Conservation (phyloP, 176 grass and related monocot genomes). For the Triticum turgidum region DNA sequence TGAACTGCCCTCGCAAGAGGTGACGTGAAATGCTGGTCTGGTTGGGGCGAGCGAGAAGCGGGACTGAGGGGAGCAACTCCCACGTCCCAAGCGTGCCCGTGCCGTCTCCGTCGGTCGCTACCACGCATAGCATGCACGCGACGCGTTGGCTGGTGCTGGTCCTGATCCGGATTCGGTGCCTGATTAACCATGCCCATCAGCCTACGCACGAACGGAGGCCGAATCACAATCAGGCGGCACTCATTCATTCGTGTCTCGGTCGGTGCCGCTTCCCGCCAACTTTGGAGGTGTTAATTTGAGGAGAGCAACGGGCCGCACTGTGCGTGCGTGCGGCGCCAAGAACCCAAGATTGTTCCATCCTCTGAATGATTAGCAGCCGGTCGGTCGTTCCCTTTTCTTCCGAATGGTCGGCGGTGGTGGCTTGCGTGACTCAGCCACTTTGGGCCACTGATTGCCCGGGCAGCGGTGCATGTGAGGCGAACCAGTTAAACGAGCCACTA, state of each 20-base stretch:
- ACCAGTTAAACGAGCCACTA: neutral
- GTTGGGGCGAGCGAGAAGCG: neutral
- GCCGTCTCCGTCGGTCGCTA: neutral
- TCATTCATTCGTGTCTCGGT: neutral
- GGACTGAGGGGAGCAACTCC: neutral
- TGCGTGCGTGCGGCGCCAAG: neutral
- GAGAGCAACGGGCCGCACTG: neutral
- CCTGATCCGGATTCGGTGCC: neutral
- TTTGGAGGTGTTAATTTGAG: constrained; percentile 41
- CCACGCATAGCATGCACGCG: neutral
- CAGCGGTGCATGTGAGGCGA: neutral
- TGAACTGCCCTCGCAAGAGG: neutral
- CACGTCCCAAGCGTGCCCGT: neutral
- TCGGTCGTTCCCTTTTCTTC: too few relatives aligned
- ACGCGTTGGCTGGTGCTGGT: neutral
- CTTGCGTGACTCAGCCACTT: neutral
- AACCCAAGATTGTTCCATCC: too few relatives aligned
- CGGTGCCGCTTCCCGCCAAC: constrained; percentile 1
- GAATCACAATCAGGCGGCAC: neutral
- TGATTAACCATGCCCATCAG: neutral
- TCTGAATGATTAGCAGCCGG: too few relatives aligned
- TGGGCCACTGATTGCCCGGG: too few relatives aligned
- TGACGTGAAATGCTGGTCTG: neutral
- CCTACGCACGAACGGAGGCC: neutral
- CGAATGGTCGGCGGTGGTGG: neutral